Conservation (phyloP, 1,139 yeast genomes). For the Geotrichum aggregatum region DNA sequence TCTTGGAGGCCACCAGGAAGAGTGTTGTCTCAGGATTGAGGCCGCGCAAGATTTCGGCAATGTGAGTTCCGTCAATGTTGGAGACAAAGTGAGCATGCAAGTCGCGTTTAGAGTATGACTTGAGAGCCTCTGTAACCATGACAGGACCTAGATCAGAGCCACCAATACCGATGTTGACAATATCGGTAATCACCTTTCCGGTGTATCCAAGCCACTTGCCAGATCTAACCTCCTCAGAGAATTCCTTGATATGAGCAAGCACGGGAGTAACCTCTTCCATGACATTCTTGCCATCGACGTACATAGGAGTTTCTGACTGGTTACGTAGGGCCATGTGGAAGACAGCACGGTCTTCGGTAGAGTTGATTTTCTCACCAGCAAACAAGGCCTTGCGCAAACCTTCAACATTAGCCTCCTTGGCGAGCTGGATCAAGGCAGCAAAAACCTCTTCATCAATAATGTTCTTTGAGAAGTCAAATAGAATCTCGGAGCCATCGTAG, state of each 20-base stretch:
- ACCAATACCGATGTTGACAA: constrained; percentile 97
- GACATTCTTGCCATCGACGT: constrained; percentile 84
- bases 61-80: constrained; percentile 96
- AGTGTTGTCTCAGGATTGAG: constrained; percentile 87
- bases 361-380: constrained; percentile 87
- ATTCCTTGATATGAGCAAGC: constrained; percentile 92
- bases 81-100: constrained; percentile 88
- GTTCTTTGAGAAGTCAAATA: constrained; percentile 94
- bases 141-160: constrained; percentile 99
- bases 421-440: constrained; percentile 63
- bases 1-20: constrained; percentile 93
- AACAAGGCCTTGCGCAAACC: constrained; percentile 85
- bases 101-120: constrained; percentile 75
- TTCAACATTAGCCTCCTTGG: constrained; percentile 87
- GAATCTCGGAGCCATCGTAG: constrained; percentile 79
- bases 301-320: constrained; percentile 75
- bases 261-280: constrained; percentile 87
- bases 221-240: constrained; percentile 80
- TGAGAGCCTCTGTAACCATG: constrained; percentile 97
- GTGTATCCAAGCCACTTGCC: constrained; percentile 97
- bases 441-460: constrained; percentile 81
- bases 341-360: constrained; percentile 94
- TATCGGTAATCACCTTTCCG: constrained; percentile 87
- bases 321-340: constrained; percentile 95
- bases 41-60: constrained; percentile 79